Evolutionary conservation across 441 rosid genomes (phyloP), one percentile per base, ranked within the genome.

Genomic region (Adansonia rubrostipa): DNA sequence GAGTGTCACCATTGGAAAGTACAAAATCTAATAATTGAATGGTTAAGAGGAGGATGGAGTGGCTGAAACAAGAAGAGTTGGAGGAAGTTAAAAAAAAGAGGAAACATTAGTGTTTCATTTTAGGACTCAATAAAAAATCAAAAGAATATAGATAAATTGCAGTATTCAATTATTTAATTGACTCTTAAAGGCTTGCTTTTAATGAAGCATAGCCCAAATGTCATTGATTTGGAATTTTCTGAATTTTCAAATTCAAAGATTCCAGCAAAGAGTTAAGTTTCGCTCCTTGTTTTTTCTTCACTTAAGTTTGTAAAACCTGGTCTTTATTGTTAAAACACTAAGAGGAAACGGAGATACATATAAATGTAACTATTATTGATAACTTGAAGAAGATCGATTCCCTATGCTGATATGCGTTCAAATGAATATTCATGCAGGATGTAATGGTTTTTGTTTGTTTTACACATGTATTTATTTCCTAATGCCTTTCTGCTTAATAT

Each of bases 391-490:
- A 70, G 20, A 70, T 50, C 6, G 0, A 14, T 50, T 24, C 13
- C 13, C 60, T 14, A 14, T 50, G 44, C 8, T 10, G 22, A 50
- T 70, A 7, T 50, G 42, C 73, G 24, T 70, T 48, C 58, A 70
- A 70, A 48, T 50, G 20, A 69, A 3, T 13, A 70, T 50, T 14
- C 58, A 50, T 50, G 74, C 74, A 22, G 53, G 54, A 44, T 67
- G 19, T 50, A 8, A 47, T 48, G 19, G 58, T 48, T 50, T 48
- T 69, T 68, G 40, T 68, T 47, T 48, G 57, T 47, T 6, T 47
- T 48, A 5, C 22, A 11, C 15, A 14, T 47, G 6, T 11, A 20
- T 69, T 48, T 48, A 14, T 69, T 69, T 68, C 5, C 9, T 20
- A 20, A 5, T 48, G 17, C 42, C 33, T 69, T 47, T 48, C 57